A percentile compares a stretch with the other conserved stretches of the same genome.
phyloP scores from a whole-genome alignment of 805 yeast genomes.

The Zygosaccharomyces rouxii region DNA sequence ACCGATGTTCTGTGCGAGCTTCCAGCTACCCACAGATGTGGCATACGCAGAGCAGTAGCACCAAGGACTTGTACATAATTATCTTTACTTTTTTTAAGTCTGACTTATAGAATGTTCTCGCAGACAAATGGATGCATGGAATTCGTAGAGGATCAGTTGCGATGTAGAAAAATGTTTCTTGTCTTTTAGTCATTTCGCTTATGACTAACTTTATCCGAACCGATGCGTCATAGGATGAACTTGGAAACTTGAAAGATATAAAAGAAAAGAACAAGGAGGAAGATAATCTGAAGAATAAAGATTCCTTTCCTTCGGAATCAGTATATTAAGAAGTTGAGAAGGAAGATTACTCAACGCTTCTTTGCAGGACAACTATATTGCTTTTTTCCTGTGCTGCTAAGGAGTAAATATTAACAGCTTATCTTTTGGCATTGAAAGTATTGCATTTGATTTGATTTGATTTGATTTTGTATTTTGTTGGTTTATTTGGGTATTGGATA shows the following conservation, averaged over 20 bases:
- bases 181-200: background rate
- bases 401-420: background rate
- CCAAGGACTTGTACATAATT: background rate
- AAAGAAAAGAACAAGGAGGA: background rate
- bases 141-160: background rate
- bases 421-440: background rate
- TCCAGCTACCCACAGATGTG: constrained; percentile 62
- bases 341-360: background rate
- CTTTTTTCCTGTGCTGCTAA: background rate
- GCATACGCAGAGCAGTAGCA: constrained; percentile 3
- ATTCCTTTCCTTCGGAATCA: background rate
- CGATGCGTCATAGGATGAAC: constrained; percentile 4
- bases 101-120: background rate
- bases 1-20: constrained; percentile 89
- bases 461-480: constrained; percentile 1
- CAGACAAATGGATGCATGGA: too few species aligned
- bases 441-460: background rate
- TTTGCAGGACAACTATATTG: background rate
- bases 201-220: constrained; percentile 4
- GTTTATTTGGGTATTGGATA: constrained; percentile 2
- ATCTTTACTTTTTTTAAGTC: background rate
- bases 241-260: background rate
- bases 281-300: background rate
- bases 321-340: background rate
- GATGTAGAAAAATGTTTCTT: background rate